phyloP scores from a whole-genome alignment of 2,329 filamentous ascomycete genomes.

The Cladosporium sp. region DNA sequence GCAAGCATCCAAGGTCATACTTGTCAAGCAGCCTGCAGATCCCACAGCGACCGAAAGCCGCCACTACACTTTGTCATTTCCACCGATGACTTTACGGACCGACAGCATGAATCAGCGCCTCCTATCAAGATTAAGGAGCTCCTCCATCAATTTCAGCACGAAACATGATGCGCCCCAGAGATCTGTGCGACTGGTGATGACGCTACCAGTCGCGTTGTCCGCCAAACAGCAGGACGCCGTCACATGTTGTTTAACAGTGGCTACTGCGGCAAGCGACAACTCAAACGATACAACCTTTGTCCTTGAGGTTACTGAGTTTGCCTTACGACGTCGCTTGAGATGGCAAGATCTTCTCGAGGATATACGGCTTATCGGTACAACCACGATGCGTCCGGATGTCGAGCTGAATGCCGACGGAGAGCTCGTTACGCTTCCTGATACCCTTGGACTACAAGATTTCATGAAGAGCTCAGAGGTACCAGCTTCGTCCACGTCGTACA shows the following conservation, averaged over 20 bases:
- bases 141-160: not conserved
- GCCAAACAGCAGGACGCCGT: not conserved
- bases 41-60: not conserved
- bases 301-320: not conserved
- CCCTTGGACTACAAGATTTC: not conserved
- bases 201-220: not conserved
- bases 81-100: not conserved
- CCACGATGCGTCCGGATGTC: not conserved
- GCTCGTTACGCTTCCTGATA: not conserved
- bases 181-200: not conserved
- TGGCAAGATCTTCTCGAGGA: not conserved
- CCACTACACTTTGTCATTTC: not conserved
- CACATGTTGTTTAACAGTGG: not conserved
- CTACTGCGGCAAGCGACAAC: not conserved
- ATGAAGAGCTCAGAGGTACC: not conserved
- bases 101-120: not conserved
- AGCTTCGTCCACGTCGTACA: not conserved
- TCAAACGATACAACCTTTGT: not conserved
- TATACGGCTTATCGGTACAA: not conserved
- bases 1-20: not conserved
- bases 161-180: no score
- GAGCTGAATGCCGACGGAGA: not conserved
- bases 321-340: not conserved
- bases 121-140: not conserved
- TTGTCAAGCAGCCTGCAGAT: not conserved